These are phyloP conservation scores for Mycena sanguinolenta DNA, from an alignment of 768 basidiomycete genomes.

Conservation along the genomic window DNA sequence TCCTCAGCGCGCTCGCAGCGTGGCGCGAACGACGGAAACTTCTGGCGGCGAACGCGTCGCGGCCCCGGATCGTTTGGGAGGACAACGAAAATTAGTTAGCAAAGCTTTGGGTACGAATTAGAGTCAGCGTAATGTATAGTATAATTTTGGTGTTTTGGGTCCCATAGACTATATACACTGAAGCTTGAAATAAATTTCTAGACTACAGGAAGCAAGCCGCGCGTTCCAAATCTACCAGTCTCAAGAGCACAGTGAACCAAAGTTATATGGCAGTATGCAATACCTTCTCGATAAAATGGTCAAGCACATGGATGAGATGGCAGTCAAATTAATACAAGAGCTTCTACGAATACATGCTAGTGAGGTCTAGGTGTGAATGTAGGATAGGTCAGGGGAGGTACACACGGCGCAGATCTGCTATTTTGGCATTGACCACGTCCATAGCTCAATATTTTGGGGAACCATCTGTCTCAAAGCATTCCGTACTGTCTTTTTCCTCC, in stretches of 20 bases:
- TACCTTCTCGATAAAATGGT: too few species aligned
- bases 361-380: not conserved
- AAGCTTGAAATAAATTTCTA: too few species aligned
- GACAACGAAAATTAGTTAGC: slow-evolving; percentile 29
- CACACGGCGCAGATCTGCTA: not conserved
- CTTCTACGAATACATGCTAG: not conserved
- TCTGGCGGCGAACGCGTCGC: slow-evolving; percentile 48
- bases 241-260: too few species aligned
- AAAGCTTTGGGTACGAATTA: not conserved
- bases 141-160: too few species aligned
- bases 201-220: too few species aligned
- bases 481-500: slow-evolving; percentile 4
- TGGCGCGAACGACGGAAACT: slow-evolving; percentile 47
- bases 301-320: not conserved
- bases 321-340: not conserved
- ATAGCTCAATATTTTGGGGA: slow-evolving; percentile 6
- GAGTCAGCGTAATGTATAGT: not conserved
- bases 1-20: slow-evolving; percentile 53
- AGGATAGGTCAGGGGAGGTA: not conserved
- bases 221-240: too few species aligned
- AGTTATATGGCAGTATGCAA: too few species aligned
- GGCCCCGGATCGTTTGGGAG: slow-evolving; percentile 40
- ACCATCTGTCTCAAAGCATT: slow-evolving; percentile 25
- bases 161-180: too few species aligned
- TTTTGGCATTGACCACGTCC: slow-evolving; percentile 18